Evolutionary conservation across 495 filamentous ascomycete genomes (phyloP).

Genomic region (Aspergillus ellipticus): DNA sequence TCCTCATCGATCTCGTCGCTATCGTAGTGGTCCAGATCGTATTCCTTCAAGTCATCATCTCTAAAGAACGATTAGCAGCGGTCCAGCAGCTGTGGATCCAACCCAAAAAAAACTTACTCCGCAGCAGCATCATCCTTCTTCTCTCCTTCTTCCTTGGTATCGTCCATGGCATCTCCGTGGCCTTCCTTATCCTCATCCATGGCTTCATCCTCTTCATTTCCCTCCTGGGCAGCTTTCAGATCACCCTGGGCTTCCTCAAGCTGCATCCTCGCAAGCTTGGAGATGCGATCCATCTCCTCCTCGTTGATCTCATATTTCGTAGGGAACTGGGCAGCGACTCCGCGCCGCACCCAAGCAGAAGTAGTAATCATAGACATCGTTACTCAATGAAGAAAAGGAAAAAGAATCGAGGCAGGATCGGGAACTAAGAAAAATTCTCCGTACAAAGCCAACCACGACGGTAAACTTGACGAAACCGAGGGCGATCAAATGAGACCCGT

Average conservation of each 20-base stretch:
- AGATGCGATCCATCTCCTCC: slow-evolving; percentile 86
- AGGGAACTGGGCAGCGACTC: slow-evolving; percentile 88
- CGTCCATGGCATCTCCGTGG: slow-evolving; percentile 23
- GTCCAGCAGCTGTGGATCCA: neutral
- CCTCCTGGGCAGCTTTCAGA: slow-evolving; percentile 61
- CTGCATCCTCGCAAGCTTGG: slow-evolving; percentile 80
- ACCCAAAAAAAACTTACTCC: slow-evolving; percentile 11
- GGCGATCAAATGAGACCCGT: neutral
- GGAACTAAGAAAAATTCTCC: neutral
- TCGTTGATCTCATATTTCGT: slow-evolving; percentile 89
- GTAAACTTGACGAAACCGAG: neutral
- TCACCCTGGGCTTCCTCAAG: slow-evolving; percentile 90
- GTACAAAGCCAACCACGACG: neutral
- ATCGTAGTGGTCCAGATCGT: slow-evolving; percentile 92
- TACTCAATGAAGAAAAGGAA: neutral
- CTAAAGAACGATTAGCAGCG: slow-evolving; percentile 25
- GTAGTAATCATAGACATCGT: slow-evolving; percentile 84
- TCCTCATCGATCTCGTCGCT: slow-evolving; percentile 68
- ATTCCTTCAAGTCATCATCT: slow-evolving; percentile 87
- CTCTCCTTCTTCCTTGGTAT: slow-evolving; percentile 28
- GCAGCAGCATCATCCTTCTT: slow-evolving; percentile 20
- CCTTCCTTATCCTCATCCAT: slow-evolving; percentile 29
- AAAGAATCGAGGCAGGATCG: neutral
- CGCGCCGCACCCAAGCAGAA: slow-evolving; percentile 88
- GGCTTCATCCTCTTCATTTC: slow-evolving; percentile 31